Base-by-base conservation (phyloP, 2,329 filamentous ascomycete genomes). In the Cadophora luteo-olivacea region DNA sequence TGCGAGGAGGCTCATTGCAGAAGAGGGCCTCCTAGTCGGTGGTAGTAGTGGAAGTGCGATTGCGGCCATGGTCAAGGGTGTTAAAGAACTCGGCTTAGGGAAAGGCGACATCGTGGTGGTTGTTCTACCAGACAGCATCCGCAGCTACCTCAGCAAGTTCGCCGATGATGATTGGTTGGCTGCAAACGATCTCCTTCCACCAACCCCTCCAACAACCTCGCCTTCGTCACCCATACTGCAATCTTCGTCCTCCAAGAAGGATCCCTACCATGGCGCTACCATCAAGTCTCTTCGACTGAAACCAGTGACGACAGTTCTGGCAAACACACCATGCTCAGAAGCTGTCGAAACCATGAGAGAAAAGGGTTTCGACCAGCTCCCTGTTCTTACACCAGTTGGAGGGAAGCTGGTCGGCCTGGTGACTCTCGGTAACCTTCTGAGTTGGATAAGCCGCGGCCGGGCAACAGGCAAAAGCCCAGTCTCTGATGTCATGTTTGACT, bases 121-220 rank as follows among this genome's bases (percentile, higher is more conserved):
- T 33, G 84, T 99, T 64, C 85, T 97, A 22, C 97, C 96, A 0
- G 96, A 99, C 80, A 97, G 94, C 82, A 98, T 99, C 78, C 88
- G 96, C 77, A 97, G 93, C 81, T 99, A 99, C 80, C 89, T 99
- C 32, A 95, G 92, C 83, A 99, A 99, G 87, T 99, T 99, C 79
- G 94, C 94, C 73, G 96, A 99, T 79, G 97, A 99, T 78, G 96
- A 98, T 84, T 99, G 96, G 97, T 90, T 99, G 66, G 94, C 94
- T 14, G 96, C 96, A 72, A 99, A 99, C 82, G 91, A 95, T 79
- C 92, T 99, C 29, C 87, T 98, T 32, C 88, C 92, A 49, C 85
- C 82, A 72, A 88, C 83, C 64, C 86, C 82, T 70, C 84, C 78
- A 61, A 80, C 79, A 65, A 83, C 80, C 57, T 79, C 76, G 29